Evolutionary conservation across 441 rosid genomes (phyloP).

Genomic region (Mallotus japonicus): DNA sequence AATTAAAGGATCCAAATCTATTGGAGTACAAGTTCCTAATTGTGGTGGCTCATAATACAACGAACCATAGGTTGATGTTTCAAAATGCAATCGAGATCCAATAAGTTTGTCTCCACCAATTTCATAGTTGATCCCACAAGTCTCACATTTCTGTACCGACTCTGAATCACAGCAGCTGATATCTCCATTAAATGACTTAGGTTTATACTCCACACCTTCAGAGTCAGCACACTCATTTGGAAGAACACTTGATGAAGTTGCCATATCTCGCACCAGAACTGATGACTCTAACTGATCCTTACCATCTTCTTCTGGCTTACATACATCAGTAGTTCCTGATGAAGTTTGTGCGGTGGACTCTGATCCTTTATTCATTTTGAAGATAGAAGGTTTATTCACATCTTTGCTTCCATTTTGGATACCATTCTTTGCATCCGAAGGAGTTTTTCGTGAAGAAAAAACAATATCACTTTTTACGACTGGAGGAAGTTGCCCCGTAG

Average conservation of each 20-base stretch:
- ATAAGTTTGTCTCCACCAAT: constrained; percentile 29
- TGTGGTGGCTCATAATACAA: constrained; percentile 49
- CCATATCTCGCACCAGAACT: constrained; percentile 39
- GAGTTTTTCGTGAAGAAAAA: constrained; percentile 55
- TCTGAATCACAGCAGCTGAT: constrained; percentile 36
- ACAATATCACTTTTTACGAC: constrained; percentile 39
- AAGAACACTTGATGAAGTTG: constrained; percentile 41
- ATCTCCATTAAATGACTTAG: constrained; percentile 30
- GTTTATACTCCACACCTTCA: constrained; percentile 46
- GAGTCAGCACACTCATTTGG: constrained; percentile 47
- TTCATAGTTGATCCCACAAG: constrained; percentile 27
- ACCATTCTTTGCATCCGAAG: constrained; percentile 51
- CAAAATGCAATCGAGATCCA: constrained; percentile 31
- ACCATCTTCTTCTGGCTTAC: constrained; percentile 48
- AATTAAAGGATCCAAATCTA: constrained; percentile 39
- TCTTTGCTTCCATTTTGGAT: constrained; percentile 45
- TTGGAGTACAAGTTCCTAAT: constrained; percentile 33
- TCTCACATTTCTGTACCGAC: constrained; percentile 38
- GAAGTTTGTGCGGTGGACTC: constrained; percentile 56
- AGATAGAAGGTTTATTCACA: constrained; percentile 24
- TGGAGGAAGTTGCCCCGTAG: constrained; percentile 76
- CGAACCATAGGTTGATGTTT: constrained; percentile 50
- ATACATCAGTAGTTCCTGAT: constrained; percentile 42
- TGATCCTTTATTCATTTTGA: constrained; percentile 46
- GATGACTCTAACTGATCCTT: constrained; percentile 46